Conservation (phyloP, 2,329 filamentous ascomycete genomes). For the Colletotrichum sp. region DNA sequence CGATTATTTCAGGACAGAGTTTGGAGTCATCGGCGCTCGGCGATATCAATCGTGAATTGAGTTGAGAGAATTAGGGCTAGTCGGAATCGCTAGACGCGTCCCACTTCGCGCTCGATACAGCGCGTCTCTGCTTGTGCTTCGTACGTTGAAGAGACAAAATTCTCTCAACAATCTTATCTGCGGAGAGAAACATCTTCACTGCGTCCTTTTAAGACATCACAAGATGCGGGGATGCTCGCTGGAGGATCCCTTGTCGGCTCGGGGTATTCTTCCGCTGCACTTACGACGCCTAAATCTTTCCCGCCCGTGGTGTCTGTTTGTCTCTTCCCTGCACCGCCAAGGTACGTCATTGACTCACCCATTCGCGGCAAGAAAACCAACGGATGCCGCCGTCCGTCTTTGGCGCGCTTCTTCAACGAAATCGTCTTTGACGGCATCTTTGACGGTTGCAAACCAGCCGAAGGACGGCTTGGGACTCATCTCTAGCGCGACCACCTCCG, state of each 20-base stretch:
- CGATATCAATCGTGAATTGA: not conserved
- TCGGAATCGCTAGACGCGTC: not conserved
- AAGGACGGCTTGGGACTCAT: not conserved
- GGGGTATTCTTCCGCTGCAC: not conserved
- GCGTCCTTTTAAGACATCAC: not conserved
- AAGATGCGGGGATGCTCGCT: not conserved
- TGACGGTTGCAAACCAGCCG: not conserved
- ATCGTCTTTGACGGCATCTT: not conserved
- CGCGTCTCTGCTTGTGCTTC: not conserved
- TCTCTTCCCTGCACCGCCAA: not conserved
- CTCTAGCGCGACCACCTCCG: not conserved
- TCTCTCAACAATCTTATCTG: not conserved
- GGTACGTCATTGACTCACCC: not conserved
- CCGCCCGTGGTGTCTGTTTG: not conserved
- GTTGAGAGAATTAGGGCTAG: not conserved
- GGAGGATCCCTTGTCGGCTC: not conserved
- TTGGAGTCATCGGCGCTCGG: not conserved
- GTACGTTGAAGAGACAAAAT: not conserved
- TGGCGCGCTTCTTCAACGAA: not conserved
- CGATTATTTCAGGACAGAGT: not conserved
- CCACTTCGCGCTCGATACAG: not conserved
- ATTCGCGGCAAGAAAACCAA: not conserved
- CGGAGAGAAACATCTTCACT: not conserved
- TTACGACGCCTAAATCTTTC: not conserved
- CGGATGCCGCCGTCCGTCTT: not conserved